Conservation (phyloP, 1,284 basidiomycete species). For the Apiotrichum gamsii region DNA sequence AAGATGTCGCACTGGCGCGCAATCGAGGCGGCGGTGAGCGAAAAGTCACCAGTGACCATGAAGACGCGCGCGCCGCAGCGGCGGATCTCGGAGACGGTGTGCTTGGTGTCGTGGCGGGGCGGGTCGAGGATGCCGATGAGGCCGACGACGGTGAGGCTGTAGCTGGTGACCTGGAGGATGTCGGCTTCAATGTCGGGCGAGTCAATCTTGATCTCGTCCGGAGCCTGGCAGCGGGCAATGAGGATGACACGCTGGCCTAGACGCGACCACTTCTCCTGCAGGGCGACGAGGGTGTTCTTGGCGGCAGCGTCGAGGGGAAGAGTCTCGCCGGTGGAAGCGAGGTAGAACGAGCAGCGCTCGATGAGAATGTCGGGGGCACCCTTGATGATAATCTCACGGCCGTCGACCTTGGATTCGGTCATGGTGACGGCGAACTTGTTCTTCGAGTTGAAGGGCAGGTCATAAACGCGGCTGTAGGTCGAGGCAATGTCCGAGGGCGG, state of each 20-base stretch:
- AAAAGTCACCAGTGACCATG: slow-evolving; percentile 63
- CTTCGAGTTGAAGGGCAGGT: slow-evolving; percentile 57
- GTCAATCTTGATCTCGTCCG: slow-evolving; percentile 25
- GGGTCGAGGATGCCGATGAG: slow-evolving; percentile 62
- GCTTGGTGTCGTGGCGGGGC: slow-evolving; percentile 56
- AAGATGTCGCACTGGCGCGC: slow-evolving; percentile 58
- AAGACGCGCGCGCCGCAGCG: slow-evolving; percentile 59
- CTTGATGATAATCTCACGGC: slow-evolving; percentile 51
- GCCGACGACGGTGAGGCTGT: slow-evolving; percentile 56
- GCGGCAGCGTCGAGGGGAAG: slow-evolving; percentile 40
- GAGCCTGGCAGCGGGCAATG: slow-evolving; percentile 39
- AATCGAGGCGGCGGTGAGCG: slow-evolving; percentile 52
- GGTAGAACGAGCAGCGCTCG: slow-evolving; percentile 49
- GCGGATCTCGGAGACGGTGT: slow-evolving; percentile 53
- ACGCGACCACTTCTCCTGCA: slow-evolving; percentile 55
- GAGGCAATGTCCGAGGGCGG: slow-evolving; percentile 25
- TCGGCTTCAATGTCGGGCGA: slow-evolving; percentile 44
- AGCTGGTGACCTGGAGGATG: slow-evolving; percentile 28
- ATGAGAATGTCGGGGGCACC: slow-evolving; percentile 59
- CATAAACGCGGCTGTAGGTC: slow-evolving; percentile 45
- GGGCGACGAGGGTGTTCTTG: slow-evolving; percentile 35
- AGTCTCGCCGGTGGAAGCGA: slow-evolving; percentile 43
- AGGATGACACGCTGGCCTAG: slow-evolving; percentile 59
- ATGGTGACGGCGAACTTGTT: slow-evolving; percentile 52
- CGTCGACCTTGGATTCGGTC: slow-evolving; percentile 9